Evolutionary conservation across 169 alveolate genomes (phyloP).

Genomic region (Plasmodium chabaudi): DNA sequence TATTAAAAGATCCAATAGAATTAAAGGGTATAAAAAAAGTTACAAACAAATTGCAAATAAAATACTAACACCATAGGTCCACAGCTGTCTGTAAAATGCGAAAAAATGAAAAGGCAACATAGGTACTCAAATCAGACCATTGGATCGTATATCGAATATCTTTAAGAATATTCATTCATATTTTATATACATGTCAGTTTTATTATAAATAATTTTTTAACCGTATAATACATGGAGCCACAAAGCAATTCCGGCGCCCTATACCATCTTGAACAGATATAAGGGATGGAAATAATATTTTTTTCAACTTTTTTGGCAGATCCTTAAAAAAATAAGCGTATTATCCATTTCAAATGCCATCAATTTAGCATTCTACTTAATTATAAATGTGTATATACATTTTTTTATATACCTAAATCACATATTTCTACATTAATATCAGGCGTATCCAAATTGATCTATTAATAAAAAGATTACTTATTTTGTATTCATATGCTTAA

Average conservation of each 20-base stretch:
- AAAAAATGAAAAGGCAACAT: neutral
- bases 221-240: constrained; percentile 82
- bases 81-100: constrained; percentile 45
- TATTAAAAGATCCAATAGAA: neutral
- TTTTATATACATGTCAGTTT: neutral
- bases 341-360: constrained; percentile 7
- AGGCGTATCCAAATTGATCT: constrained; percentile 78
- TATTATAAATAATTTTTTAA: constrained; percentile 9
- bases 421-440: constrained; percentile 81
- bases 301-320: constrained; percentile 74
- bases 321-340: constrained; percentile 59
- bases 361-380: no score
- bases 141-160: neutral
- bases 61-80: constrained; percentile 73
- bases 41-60: neutral
- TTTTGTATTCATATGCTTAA: neutral
- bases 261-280: constrained; percentile 86
- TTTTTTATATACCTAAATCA: constrained; percentile 77
- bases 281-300: constrained; percentile 80
- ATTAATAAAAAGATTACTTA: neutral
- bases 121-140: no score
- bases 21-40: neutral
- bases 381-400: no score
- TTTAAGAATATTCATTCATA: neutral
- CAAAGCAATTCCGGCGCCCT: constrained; percentile 85